Base-by-base conservation (phyloP, 2,329 filamentous ascomycete species). In the Myriosclerotinia duriaeana region DNA sequence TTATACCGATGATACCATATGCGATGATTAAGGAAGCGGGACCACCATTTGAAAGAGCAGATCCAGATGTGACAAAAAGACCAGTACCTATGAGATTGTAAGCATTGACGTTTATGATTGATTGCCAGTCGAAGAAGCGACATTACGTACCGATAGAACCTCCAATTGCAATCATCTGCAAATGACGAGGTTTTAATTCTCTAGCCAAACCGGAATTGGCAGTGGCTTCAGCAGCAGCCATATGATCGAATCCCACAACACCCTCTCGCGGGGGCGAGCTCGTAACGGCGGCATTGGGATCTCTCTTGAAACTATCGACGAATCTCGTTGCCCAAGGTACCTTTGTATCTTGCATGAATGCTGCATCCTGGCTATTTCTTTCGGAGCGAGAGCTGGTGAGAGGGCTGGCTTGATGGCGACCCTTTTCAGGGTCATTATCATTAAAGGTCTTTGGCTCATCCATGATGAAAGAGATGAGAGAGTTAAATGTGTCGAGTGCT, bases 151-250 rank as follows among this genome's bases (percentile, higher is more conserved):
- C 72, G 60, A 73, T 73, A 12, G 69, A 69, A 30, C 72, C 72
- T 46, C 72, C 72, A 62, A 72, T 68, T 68, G 89, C 89, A 78
- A 86, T 86, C 84, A 86, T 86, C 72, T 83, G 82, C 68, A 85
- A 81, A 70, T 85, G 83, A 53, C 83, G 77, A 53, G 81, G 80
- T 71, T 82, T 80, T 53, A 85, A 78, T 56, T 82, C 82, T 70
- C 82, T 80, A 22, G 90, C 86, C 59, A 97, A 82, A 7, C 89
- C 88, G 53, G 91, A 89, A 70, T 89, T 84, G 8, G 91, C 90
- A 1, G 92, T 93, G 46, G 81, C 81, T 40, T 81, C 79, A 0
- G 83, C 84, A 1, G 85, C 86, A 65, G 77, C 78, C 75, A 91
- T 88, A 72, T 92, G 80, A 74, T 91, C 84, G 75, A 84, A 87